Percentiles rank a stretch among this genome's conserved stretches.
Evolutionary conservation across 2,329 filamentous ascomycete genomes (phyloP).

Genomic region (Thielaviopsis musarum): DNA sequence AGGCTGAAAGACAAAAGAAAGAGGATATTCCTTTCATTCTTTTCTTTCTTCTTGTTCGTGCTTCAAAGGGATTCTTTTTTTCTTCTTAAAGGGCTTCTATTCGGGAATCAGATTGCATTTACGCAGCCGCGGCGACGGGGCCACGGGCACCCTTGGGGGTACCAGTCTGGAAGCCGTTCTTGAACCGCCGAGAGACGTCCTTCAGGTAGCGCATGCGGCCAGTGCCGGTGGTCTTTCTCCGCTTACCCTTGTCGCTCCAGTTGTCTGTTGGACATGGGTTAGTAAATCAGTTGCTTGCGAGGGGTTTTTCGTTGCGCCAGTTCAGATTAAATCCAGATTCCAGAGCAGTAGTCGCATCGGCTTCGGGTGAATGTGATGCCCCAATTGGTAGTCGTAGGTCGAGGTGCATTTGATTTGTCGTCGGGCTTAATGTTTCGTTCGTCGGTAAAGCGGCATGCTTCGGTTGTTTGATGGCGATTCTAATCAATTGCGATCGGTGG

Average conservation of each 20-base stretch:
- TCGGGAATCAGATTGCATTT: conserved; percentile 14
- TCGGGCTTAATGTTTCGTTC: background rate
- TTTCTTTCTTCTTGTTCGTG: conserved; percentile 9
- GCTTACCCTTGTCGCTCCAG: conserved; percentile 99
- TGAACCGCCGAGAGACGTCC: conserved; percentile 80
- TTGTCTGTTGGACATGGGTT: conserved; percentile 48
- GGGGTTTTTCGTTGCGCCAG: background rate
- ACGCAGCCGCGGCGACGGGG: conserved; percentile 27
- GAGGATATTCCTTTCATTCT: conserved; percentile 4
- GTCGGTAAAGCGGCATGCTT: background rate
- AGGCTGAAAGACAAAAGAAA: background rate
- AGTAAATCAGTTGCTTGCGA: conserved; percentile 1
- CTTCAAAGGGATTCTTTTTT: conserved; percentile 14
- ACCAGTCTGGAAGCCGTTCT: conserved; percentile 93
- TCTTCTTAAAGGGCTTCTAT: conserved; percentile 14
- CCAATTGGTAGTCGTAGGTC: too few relatives aligned
- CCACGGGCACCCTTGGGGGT: conserved; percentile 70
- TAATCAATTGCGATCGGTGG: background rate
- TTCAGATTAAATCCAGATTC: conserved; percentile 1
- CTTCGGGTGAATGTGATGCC: background rate
- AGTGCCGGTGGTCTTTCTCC: conserved; percentile 97
- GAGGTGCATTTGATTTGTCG: background rate
- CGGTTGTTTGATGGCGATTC: background rate
- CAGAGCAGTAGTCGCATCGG: background rate
- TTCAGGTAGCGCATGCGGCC: conserved; percentile 94